phyloP scores from a whole-genome alignment of 2,329 filamentous ascomycete genomes.

The Truncatella angustata region DNA sequence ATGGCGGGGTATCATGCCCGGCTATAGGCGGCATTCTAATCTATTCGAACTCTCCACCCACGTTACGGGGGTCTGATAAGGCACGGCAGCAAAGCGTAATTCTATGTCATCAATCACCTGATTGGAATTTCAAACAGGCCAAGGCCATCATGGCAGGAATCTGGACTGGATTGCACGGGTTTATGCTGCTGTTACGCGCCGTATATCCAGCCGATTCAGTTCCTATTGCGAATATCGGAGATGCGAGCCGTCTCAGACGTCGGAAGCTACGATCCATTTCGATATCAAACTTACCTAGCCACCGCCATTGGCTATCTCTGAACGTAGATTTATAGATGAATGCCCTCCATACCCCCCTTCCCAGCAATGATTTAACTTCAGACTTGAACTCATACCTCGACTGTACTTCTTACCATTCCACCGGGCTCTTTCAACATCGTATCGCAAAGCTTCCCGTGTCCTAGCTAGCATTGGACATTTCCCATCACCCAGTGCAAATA shows the following conservation, averaged over 20 bases:
- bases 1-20: constrained; percentile 21
- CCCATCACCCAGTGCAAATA: not conserved
- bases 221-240: constrained; percentile 7
- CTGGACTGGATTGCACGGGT: not conserved
- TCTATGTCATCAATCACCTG: constrained; percentile 23
- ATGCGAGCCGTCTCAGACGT: not conserved
- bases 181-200: not conserved
- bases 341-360: not conserved
- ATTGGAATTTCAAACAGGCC: constrained; percentile 22
- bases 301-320: too few relatives aligned
- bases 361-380: not conserved
- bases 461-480: not conserved
- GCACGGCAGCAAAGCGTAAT: constrained; percentile 16
- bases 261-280: too few relatives aligned
- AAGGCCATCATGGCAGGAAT: constrained; percentile 4
- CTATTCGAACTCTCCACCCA: constrained; percentile 21
- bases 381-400: not conserved
- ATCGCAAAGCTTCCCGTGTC: not conserved
- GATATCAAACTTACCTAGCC: too few relatives aligned
- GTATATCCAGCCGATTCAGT: not conserved
- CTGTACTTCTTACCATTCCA: not conserved
- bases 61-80: constrained; percentile 30
- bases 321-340: constrained; percentile 6
- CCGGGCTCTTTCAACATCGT: not conserved
- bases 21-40: constrained; percentile 28